Percentiles rank a stretch among this genome's conserved stretches.
Conservation (phyloP, 2,329 filamentous ascomycete species). For the Diaporthe amygdali region DNA sequence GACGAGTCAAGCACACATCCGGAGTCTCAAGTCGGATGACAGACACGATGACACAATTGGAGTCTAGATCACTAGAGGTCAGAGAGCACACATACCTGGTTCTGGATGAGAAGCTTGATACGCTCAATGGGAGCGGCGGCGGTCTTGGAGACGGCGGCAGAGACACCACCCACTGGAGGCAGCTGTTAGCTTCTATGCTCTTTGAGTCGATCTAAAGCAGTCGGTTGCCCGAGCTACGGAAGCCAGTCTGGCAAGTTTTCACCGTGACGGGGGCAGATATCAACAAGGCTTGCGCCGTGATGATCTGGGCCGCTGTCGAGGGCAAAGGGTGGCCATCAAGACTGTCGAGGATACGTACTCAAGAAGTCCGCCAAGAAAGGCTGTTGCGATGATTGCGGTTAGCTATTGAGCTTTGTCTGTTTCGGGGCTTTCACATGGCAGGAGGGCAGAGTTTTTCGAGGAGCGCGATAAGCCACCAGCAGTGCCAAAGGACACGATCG, state of each 20-base stretch:
- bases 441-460: slow-evolving; percentile 12
- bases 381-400: slow-evolving; percentile 48
- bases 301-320: neutral
- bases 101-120: slow-evolving; percentile 99
- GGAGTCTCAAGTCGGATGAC: neutral
- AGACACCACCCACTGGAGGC: slow-evolving; percentile 95
- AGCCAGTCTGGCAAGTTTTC: neutral
- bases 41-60: neutral
- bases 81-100: slow-evolving; percentile 76
- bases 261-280: neutral
- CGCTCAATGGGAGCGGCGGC: slow-evolving; percentile 99
- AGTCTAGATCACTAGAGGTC: neutral
- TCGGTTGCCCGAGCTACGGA: neutral
- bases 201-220: neutral
- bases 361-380: slow-evolving; percentile 98
- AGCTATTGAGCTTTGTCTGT: slow-evolving; percentile 10
- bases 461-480: slow-evolving; percentile 21
- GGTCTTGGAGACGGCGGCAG: slow-evolving; percentile 99
- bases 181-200: slow-evolving; percentile 28
- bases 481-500: neutral
- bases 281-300: neutral
- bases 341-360: slow-evolving; percentile 71
- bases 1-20: neutral
- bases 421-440: slow-evolving; percentile 23
- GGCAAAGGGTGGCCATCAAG: neutral